phyloP scores from a whole-genome alignment of 176 grass and related monocot genomes.

The Phoenix dactylifera region DNA sequence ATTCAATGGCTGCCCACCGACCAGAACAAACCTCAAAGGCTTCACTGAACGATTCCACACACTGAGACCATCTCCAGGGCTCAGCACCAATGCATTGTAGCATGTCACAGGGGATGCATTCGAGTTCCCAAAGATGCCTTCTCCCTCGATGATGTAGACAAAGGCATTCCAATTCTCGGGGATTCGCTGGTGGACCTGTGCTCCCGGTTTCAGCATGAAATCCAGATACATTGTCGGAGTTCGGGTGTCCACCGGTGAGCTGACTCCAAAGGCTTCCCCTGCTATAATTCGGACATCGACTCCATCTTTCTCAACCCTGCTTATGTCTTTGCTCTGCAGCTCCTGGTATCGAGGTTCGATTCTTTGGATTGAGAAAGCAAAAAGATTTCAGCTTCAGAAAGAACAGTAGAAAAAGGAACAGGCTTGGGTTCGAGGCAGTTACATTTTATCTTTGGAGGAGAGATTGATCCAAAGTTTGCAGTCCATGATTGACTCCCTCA shows the following conservation, averaged over 20 bases:
- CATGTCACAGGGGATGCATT: neutral
- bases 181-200: slow-evolving; percentile 41
- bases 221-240: slow-evolving; percentile 83
- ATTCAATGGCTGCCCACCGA: slow-evolving; percentile 46
- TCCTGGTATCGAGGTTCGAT: slow-evolving; percentile 84
- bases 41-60: slow-evolving; percentile 45
- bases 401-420: too few species aligned
- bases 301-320: slow-evolving; percentile 41
- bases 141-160: slow-evolving; percentile 66
- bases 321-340: slow-evolving; percentile 70
- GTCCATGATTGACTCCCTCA: slow-evolving; percentile 47
- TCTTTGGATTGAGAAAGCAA: slow-evolving; percentile 17
- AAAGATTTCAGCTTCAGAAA: neutral
- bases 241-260: slow-evolving; percentile 62
- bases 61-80: slow-evolving; percentile 48
- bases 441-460: slow-evolving; percentile 85
- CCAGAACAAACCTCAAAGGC: slow-evolving; percentile 46
- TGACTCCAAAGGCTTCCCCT: slow-evolving; percentile 65
- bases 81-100: slow-evolving; percentile 59
- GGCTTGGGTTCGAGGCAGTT: neutral
- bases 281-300: slow-evolving; percentile 65
- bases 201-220: slow-evolving; percentile 57
- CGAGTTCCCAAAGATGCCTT: slow-evolving; percentile 55
- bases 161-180: slow-evolving; percentile 65
- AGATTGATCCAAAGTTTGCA: slow-evolving; percentile 93